Percentiles rank a stretch among this genome's conserved stretches.
Conservation (phyloP, 352 stramenopile genomes). For the Paralagenidium karlingii region DNA sequence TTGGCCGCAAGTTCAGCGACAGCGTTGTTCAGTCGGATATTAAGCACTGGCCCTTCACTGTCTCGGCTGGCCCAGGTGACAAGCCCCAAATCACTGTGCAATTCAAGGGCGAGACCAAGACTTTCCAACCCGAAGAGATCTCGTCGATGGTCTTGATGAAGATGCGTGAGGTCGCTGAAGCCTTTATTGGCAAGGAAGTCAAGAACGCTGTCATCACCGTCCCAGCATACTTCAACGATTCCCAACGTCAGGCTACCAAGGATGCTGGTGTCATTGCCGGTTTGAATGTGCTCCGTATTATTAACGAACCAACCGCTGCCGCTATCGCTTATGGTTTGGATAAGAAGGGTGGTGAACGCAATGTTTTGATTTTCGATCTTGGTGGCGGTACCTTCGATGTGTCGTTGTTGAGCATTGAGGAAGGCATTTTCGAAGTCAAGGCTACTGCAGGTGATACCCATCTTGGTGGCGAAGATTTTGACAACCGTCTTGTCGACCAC, state of each 20-base stretch:
- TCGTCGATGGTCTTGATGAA: conserved; percentile 67
- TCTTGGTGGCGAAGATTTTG: conserved; percentile 87
- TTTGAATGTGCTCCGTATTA: conserved; percentile 91
- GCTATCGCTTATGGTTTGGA: conserved; percentile 86
- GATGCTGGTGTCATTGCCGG: conserved; percentile 85
- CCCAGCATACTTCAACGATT: conserved; percentile 94
- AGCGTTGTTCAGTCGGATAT: conserved; percentile 71
- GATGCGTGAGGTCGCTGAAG: conserved; percentile 51
- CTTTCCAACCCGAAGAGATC: conserved; percentile 72
- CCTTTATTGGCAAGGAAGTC: conserved; percentile 43
- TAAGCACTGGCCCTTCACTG: conserved; percentile 57
- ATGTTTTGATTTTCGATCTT: conserved; percentile 90
- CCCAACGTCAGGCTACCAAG: conserved; percentile 91
- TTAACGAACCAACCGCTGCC: conserved; percentile 93
- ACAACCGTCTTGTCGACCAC: conserved; percentile 86
- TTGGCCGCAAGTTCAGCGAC: conserved; percentile 90
- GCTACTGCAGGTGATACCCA: conserved; percentile 88
- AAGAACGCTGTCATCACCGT: conserved; percentile 86
- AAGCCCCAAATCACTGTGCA: conserved; percentile 64
- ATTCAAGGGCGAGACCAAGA: conserved; percentile 58
- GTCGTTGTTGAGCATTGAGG: conserved; percentile 82
- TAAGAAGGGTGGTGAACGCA: conserved; percentile 81
- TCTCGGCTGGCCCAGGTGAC: conserved; percentile 38
- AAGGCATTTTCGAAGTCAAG: conserved; percentile 92
- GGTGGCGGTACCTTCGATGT: conserved; percentile 87